These are phyloP conservation scores for Aspergillus haitiensis DNA, from an alignment of 495 filamentous ascomycete genomes.

Conservation along the genomic window DNA sequence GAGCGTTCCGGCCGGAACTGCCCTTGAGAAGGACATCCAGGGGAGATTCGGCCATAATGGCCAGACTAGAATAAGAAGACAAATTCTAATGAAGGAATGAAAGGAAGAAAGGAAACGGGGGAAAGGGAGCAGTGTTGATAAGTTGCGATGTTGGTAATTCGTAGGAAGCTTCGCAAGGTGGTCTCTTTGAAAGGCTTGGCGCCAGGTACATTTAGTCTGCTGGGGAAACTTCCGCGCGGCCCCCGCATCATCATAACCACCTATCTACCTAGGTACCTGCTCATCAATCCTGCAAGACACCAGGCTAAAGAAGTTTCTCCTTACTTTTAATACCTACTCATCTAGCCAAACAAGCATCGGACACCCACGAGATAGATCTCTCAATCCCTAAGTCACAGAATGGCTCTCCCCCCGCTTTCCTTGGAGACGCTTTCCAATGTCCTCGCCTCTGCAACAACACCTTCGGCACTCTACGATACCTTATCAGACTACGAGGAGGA, in stretches of 20 bases:
- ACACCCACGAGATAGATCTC: background rate
- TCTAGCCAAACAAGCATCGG: background rate
- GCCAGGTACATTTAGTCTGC: slow-evolving; percentile 28
- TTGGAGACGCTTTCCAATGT: slow-evolving; percentile 42
- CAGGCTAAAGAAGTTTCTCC: too few relatives aligned
- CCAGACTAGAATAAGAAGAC: slow-evolving; percentile 34
- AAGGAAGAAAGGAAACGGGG: slow-evolving; percentile 29
- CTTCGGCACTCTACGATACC: slow-evolving; percentile 44
- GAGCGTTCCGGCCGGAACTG: slow-evolving; percentile 69
- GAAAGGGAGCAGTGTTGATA: slow-evolving; percentile 24
- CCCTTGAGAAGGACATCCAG: slow-evolving; percentile 64
- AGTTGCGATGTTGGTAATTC: slow-evolving; percentile 41
- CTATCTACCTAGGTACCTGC: too few relatives aligned
- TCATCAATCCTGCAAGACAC: too few relatives aligned
- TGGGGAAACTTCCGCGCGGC: slow-evolving; percentile 38
- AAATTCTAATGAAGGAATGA: slow-evolving; percentile 33
- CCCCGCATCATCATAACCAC: slow-evolving; percentile 25
- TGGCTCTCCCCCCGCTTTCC: slow-evolving; percentile 40
- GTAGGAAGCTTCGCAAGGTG: slow-evolving; percentile 48
- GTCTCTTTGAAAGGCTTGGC: slow-evolving; percentile 47
- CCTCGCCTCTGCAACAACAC: slow-evolving; percentile 33
- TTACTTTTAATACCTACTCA: background rate
- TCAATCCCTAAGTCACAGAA: slow-evolving; percentile 14
- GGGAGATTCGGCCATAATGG: slow-evolving; percentile 55
- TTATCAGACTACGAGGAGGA: slow-evolving; percentile 48